Evolutionary conservation across 345 rosid genomes (phyloP), one percentile per base, ranked within the genome.

Genomic region (Stellera chamaejasme): DNA sequence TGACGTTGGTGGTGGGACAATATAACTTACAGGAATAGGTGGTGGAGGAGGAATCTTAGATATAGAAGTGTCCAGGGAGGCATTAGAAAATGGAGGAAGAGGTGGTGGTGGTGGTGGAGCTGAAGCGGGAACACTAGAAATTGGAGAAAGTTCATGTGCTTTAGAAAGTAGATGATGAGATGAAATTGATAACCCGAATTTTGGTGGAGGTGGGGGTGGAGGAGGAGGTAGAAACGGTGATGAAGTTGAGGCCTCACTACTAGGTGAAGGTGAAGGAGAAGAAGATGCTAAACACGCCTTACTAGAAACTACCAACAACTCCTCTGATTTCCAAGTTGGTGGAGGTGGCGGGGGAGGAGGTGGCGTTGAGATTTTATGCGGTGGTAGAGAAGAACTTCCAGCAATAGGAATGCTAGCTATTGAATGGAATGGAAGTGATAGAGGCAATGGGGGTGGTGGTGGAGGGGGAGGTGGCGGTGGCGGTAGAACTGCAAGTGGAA

Each of bases 311-410:
- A 19, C 56, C 27, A 68, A 72, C 74, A 66, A 45, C 68, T 41
- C 56, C 14, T 54, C 69, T 64, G 71, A 66, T 45, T 72, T 80
- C 97, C 94, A 81, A 66, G 75, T 42, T 82, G 87, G 64, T 6
- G 82, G 73, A 27, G 90, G 80, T 19, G 76, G 79, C 52, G 84
- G 77, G 13, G 78, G 84, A 32, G 64, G 58, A 49, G 66, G 67
- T 10, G 65, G 59, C 53, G 23, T 19, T 19, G 23, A 19, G 23
- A 19, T 19, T 19, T 19, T 19, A 19, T 32, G 42, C 73, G 61
- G 44, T 55, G 9, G 9, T 32, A 32, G 39, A 32, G 39, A 32
- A 32, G 39, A 32, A 32, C 39, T 32, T 32, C 39, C 9, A 32
- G 39, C 39, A 32, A 32, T 5, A 32, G 39, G 9, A 32, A 32